phyloP scores from a whole-genome alignment of 2,329 filamentous ascomycete species.

The Akanthomyces dipterigenus region DNA sequence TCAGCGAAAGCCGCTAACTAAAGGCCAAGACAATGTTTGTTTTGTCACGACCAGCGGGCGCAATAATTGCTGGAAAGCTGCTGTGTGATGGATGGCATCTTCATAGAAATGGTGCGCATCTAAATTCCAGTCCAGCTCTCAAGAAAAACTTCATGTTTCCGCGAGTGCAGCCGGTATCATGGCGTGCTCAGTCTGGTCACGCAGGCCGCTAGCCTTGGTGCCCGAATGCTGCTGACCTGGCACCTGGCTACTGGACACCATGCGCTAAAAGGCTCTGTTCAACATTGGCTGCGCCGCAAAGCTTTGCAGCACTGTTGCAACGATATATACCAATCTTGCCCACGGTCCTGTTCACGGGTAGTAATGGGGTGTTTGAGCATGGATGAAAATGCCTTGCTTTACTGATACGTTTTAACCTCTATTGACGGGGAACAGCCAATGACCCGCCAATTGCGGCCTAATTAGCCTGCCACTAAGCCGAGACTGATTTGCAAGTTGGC shows the following conservation, averaged over 20 bases:
- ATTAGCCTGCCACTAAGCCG: background rate
- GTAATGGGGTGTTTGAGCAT: no score
- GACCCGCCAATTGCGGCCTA: background rate
- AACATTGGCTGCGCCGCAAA: background rate
- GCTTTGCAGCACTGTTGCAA: background rate
- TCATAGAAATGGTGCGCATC: no score
- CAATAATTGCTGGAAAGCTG: no score
- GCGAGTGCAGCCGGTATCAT: background rate
- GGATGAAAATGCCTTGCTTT: background rate
- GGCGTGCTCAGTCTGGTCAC: background rate
- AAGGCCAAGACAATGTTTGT: background rate
- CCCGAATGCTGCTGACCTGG: background rate
- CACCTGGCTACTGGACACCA: no score
- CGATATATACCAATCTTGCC: background rate
- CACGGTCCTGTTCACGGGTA: background rate
- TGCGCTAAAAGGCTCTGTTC: background rate
- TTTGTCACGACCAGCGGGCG: no score
- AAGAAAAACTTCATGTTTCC: no score
- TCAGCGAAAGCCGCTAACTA: background rate
- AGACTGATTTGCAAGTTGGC: background rate
- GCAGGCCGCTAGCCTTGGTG: background rate
- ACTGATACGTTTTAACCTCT: background rate
- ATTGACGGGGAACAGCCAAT: no score
- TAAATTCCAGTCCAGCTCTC: no score
- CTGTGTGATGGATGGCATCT: no score